These are phyloP conservation scores for Torulaspora delbrueckii DNA, from an alignment of 805 yeast species.

Conservation along the genomic window DNA sequence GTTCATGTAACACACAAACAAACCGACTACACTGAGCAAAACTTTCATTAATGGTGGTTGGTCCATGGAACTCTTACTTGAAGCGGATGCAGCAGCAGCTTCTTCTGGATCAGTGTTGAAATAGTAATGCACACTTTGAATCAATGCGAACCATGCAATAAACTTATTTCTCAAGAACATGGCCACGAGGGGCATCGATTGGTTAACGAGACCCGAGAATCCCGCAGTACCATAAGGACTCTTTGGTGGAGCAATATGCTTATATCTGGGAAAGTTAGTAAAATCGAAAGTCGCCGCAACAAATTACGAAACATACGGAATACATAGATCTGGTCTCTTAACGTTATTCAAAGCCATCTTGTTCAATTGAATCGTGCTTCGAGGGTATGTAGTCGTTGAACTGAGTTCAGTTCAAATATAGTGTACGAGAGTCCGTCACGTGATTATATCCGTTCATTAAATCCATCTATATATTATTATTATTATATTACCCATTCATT, in stretches of 20 bases:
- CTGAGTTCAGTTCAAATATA: too few species aligned
- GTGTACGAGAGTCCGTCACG: not conserved
- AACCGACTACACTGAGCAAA: slow-evolving; percentile 43
- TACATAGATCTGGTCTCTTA: slow-evolving; percentile 37
- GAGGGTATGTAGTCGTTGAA: too few species aligned
- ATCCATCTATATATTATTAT: not conserved
- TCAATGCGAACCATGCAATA: slow-evolving; percentile 47
- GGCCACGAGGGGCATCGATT: slow-evolving; percentile 63
- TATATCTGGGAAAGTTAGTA: slow-evolving; percentile 34
- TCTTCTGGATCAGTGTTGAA: slow-evolving; percentile 31
- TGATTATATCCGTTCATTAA: not conserved
- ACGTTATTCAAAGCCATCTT: slow-evolving; percentile 28
- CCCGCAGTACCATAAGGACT: slow-evolving; percentile 44
- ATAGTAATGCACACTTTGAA: slow-evolving; percentile 42
- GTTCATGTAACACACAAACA: slow-evolving; percentile 53
- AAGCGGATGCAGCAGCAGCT: slow-evolving; percentile 22
- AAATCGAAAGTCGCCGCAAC: not conserved
- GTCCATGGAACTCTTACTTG: slow-evolving; percentile 36
- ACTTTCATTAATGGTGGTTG: slow-evolving; percentile 42
- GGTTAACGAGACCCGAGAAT: slow-evolving; percentile 37
- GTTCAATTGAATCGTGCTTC: not conserved
- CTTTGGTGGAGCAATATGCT: slow-evolving; percentile 46
- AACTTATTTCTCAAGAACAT: slow-evolving; percentile 51
- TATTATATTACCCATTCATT: not conserved
- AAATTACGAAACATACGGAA: slow-evolving; percentile 24